Percentiles rank a stretch among this genome's conserved stretches.
These are phyloP conservation scores for Byssoonygena ceratinophila DNA, from an alignment of 2,329 filamentous ascomycete genomes.

Conservation along the genomic window DNA sequence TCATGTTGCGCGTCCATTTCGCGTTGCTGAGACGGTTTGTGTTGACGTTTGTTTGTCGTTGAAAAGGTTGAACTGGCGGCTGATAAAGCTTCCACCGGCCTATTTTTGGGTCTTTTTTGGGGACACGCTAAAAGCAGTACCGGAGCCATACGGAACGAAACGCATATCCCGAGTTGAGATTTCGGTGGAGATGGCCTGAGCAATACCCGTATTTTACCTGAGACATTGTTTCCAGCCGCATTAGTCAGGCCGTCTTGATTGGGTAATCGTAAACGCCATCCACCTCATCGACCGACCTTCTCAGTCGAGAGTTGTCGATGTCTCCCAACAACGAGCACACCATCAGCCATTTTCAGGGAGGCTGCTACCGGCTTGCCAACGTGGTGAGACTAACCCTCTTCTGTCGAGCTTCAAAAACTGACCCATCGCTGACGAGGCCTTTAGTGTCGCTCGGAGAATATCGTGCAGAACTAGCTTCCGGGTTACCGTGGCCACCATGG, in stretches of 20 bases:
- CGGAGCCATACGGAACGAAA: background rate
- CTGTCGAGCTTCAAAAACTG: background rate
- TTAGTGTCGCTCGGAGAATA: background rate
- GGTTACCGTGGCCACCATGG: background rate
- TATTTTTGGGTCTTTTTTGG: constrained; percentile 1
- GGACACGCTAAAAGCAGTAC: constrained; percentile 1
- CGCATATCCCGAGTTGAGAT: background rate
- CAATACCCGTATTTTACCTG: constrained; percentile 9
- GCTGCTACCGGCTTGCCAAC: background rate
- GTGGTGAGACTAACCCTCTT: constrained; percentile 3
- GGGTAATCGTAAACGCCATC: constrained; percentile 2
- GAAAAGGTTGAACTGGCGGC: background rate
- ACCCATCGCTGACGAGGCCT: background rate
- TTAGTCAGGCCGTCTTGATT: background rate
- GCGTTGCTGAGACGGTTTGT: no score
- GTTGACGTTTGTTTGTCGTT: background rate
- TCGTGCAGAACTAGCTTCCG: background rate
- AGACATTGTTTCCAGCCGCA: constrained; percentile 10
- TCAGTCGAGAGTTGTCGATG: no score
- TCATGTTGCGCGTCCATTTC: no score
- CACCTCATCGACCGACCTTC: background rate
- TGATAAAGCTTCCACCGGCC: background rate
- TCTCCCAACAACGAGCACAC: background rate
- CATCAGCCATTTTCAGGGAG: background rate
- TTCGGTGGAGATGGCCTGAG: background rate